Evolutionary conservation across 768 basidiomycete genomes (phyloP).

Genomic region (Termitomyces sp.): DNA sequence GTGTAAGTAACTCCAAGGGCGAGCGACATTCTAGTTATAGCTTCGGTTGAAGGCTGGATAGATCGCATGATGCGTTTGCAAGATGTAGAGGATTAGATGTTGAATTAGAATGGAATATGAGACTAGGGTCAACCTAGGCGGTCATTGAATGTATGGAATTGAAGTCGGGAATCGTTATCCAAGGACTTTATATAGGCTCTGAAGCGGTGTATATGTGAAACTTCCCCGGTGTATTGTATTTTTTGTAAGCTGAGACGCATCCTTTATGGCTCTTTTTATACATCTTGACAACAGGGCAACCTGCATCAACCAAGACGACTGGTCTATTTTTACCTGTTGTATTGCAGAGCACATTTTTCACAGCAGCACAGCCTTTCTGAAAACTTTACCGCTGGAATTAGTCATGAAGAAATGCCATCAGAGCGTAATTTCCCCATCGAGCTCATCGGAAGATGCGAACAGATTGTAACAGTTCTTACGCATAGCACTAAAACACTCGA

Average conservation of each 20-base stretch:
- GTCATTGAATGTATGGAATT: background rate
- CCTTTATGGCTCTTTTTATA: background rate
- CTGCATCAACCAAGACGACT: background rate
- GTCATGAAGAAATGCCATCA: background rate
- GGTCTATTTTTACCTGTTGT: background rate
- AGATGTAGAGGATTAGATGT: background rate
- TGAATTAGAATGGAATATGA: background rate
- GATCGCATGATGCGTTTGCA: background rate
- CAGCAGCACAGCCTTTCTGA: background rate
- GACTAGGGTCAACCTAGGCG: background rate
- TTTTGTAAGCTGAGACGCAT: background rate
- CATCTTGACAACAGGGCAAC: background rate
- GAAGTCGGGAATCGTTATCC: background rate
- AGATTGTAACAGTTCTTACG: background rate
- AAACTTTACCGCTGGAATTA: background rate
- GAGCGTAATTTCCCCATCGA: background rate
- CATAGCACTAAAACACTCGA: background rate
- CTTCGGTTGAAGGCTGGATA: background rate
- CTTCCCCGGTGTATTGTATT: slow-evolving; percentile 7
- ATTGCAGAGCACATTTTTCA: background rate
- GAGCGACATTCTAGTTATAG: slow-evolving; percentile 3
- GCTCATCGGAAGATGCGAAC: background rate
- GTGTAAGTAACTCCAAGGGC: slow-evolving; percentile 1
- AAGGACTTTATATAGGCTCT: slow-evolving; percentile 5
- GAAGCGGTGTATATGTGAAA: background rate